Evolutionary conservation across 768 basidiomycete genomes (phyloP).

Genomic region (Tricholoma sp.): DNA sequence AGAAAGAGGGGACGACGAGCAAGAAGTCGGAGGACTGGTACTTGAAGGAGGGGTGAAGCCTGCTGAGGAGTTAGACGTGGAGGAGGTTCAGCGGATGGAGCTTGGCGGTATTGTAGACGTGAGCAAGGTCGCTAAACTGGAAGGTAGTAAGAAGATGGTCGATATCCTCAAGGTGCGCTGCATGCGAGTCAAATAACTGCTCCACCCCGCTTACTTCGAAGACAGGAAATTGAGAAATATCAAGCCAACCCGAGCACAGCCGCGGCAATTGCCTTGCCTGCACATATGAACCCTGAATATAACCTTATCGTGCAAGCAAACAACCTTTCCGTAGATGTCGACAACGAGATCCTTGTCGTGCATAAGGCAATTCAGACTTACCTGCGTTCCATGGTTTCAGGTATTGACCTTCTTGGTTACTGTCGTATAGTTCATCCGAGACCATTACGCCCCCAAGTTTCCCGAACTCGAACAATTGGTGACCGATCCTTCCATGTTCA

Average conservation of each 20-base stretch:
- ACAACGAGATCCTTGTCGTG: constrained; percentile 95
- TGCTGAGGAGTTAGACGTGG: constrained; percentile 92
- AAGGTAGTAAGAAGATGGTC: constrained; percentile 80
- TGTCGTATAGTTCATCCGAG: constrained; percentile 79
- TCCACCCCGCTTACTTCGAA: not conserved
- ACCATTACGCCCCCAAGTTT: constrained; percentile 93
- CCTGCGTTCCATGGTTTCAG: constrained; percentile 1
- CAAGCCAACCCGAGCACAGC: constrained; percentile 72
- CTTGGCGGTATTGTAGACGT: constrained; percentile 82
- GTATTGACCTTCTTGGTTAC: constrained; percentile 14
- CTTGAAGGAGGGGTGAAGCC: constrained; percentile 86
- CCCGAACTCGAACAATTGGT: constrained; percentile 97
- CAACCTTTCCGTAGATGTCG: constrained; percentile 95
- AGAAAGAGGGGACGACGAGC: constrained; percentile 38
- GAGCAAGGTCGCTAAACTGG: constrained; percentile 79
- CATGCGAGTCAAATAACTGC: not conserved
- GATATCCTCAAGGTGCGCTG: constrained; percentile 72
- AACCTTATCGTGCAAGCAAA: constrained; percentile 95
- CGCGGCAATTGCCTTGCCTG: constrained; percentile 72
- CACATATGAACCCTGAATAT: constrained; percentile 93
- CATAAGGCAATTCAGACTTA: constrained; percentile 64
- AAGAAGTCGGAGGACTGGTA: constrained; percentile 53
- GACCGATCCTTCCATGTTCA: constrained; percentile 87
- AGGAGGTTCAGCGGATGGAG: constrained; percentile 95
- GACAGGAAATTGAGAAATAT: constrained; percentile 87